Conservation (phyloP, 495 filamentous ascomycete species). For the Aspergillus wentii region DNA sequence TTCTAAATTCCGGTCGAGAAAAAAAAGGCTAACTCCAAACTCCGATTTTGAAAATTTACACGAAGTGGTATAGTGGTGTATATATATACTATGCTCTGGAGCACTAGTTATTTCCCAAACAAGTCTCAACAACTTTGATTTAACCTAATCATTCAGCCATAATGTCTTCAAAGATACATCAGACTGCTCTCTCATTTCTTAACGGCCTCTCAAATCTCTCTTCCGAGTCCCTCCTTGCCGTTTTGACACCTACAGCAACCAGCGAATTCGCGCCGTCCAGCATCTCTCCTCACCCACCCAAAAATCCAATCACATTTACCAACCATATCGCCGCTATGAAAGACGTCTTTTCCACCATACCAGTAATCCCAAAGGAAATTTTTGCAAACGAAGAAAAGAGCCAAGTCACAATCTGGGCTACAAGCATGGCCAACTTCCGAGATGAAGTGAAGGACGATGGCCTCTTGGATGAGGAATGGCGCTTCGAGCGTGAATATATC, state of each 20-base stretch:
- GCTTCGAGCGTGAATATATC: constrained; percentile 28
- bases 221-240: constrained; percentile 7
- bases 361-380: constrained; percentile 18
- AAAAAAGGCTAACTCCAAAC: no score
- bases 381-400: constrained; percentile 14
- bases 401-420: constrained; percentile 24
- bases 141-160: no score
- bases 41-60: no score
- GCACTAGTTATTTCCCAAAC: no score
- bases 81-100: no score
- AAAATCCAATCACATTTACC: constrained; percentile 11
- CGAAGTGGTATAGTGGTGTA: no score
- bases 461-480: constrained; percentile 14
- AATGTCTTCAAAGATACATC: no score
- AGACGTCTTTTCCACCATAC: constrained; percentile 15
- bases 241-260: constrained; percentile 12
- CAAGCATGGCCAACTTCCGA: constrained; percentile 8
- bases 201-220: constrained; percentile 7
- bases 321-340: constrained; percentile 11
- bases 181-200: constrained; percentile 9
- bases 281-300: constrained; percentile 11
- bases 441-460: constrained; percentile 14
- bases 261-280: constrained; percentile 19
- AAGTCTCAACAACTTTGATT: no score
- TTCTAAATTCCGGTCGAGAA: no score